These are phyloP conservation scores for Diutina neorugosa DNA, from an alignment of 1,139 yeast species.

Conservation along the genomic window DNA sequence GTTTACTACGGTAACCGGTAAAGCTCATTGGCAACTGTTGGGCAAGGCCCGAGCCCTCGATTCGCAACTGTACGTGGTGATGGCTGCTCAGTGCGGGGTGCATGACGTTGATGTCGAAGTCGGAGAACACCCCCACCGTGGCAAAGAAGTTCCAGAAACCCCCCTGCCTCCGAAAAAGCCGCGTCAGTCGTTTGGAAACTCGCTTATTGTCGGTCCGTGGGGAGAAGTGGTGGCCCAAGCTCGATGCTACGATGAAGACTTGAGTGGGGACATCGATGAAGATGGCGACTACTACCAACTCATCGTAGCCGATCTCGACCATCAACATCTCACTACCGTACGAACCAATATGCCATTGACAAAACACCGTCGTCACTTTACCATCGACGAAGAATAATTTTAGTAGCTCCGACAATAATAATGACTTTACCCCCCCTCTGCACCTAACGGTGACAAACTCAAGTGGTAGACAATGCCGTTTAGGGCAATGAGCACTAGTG, in stretches of 20 bases:
- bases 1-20: slow-evolving; percentile 83
- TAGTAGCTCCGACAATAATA: too few relatives aligned
- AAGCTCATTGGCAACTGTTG: slow-evolving; percentile 76
- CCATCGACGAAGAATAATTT: too few relatives aligned
- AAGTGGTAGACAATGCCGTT: too few relatives aligned
- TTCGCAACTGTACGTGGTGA: slow-evolving; percentile 73
- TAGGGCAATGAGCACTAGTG: too few relatives aligned
- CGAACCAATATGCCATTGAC: slow-evolving; percentile 65
- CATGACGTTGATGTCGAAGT: slow-evolving; percentile 38
- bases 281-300: slow-evolving; percentile 44
- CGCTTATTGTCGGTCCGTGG: slow-evolving; percentile 85
- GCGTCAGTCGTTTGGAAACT: slow-evolving; percentile 63
- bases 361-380: slow-evolving; percentile 35
- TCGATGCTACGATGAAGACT: slow-evolving; percentile 15
- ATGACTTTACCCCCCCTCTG: too few relatives aligned
- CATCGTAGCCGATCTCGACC: slow-evolving; percentile 60
- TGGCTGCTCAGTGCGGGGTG: slow-evolving; percentile 85
- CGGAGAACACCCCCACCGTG: slow-evolving; percentile 13
- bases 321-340: slow-evolving; percentile 31
- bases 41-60: slow-evolving; percentile 82
- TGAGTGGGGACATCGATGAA: slow-evolving; percentile 21
- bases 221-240: slow-evolving; percentile 64
- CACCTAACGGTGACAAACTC: too few relatives aligned
- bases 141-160: slow-evolving; percentile 5
- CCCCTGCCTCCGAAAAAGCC: slow-evolving; percentile 23